Evolutionary conservation across 805 yeast species (phyloP).

Genomic region (Jamesozyma lodderae): DNA sequence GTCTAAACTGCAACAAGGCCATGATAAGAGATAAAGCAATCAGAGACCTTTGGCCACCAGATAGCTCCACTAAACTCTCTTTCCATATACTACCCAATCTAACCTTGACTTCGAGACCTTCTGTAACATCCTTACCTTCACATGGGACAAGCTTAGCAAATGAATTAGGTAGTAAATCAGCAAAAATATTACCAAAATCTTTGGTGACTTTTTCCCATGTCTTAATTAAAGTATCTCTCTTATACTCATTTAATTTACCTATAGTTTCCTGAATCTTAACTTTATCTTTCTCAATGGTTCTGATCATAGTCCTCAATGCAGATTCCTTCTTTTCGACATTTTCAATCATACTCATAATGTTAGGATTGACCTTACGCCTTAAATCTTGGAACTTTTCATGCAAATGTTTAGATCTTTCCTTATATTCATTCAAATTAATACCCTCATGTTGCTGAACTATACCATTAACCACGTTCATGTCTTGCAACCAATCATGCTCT

Average conservation of each 20-base stretch:
- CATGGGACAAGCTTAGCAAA: conserved; percentile 81
- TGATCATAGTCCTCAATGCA: conserved; percentile 68
- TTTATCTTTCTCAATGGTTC: conserved; percentile 82
- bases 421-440: conserved; percentile 54
- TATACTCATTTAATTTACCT: conserved; percentile 71
- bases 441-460: conserved; percentile 55
- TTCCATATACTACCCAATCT: conserved; percentile 91
- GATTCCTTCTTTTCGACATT: conserved; percentile 82
- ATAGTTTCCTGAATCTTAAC: conserved; percentile 84
- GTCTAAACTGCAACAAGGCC: conserved; percentile 88
- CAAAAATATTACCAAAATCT: conserved; percentile 86
- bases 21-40: conserved; percentile 86
- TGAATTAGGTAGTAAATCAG: conserved; percentile 80
- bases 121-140: conserved; percentile 72
- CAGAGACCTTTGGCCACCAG: conserved; percentile 95
- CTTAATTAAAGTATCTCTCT: conserved; percentile 67
- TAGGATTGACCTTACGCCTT: conserved; percentile 74
- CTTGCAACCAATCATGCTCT: conserved; percentile 67
- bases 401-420: conserved; percentile 47
- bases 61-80: conserved; percentile 84
- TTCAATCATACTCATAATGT: conserved; percentile 86
- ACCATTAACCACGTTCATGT: conserved; percentile 45
- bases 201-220: conserved; percentile 81
- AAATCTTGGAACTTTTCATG: conserved; percentile 54
- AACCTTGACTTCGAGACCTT: conserved; percentile 86